Base-by-base conservation (phyloP, 306 rosid genomes). In the Dalbergia oliveri region DNA sequence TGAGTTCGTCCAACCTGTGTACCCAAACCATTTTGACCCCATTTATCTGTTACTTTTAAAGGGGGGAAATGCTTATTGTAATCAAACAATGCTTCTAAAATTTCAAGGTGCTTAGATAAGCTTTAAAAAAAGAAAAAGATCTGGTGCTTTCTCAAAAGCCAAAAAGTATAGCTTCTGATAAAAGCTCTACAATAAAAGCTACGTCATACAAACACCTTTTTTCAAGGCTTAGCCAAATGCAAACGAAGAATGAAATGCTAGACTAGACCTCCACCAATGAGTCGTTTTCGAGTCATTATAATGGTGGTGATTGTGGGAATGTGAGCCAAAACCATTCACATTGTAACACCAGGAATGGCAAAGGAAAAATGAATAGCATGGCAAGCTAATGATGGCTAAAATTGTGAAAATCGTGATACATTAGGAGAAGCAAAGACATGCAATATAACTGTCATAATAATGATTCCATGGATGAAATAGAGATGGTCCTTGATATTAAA, bases 301-400 rank as follows among this genome's bases (percentile, higher is more conserved):
- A 68, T 75, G 47, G 65, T 53, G 60, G 72, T 69, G 69, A 73
- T 49, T 26, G 77, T 35, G n/a, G 60, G 23, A 69, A 37, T 61
- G 34, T 15, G 43, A 68, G 33, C 34, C 71, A 75, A 66, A 26
- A 26, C 31, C 31, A 26, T 0, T 56, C 3, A 43, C 4, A 6
- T 47, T 47, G 53, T 16, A 43, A 8, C 56, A 26, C 59, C 23
- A 47, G 34, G 26, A 35, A 45, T 13, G 41, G 58, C 6, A 45
- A 45, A 43, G 33, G 33, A 11, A 13, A n/a, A 62, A 61, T 21
- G 51, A 49, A 31, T 26, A 11, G 59, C 58, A 47, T 6, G 58
- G 58, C 50, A 6, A 45, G 66, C 14, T 9, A 21, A 62, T 21
- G 18, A 21, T 14, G 33, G 33, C 14, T 11, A 49, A 63, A 65